Evolutionary conservation across 108 stramenopile species (phyloP).

Genomic region (Mayamaea pseudoterrestris): DNA sequence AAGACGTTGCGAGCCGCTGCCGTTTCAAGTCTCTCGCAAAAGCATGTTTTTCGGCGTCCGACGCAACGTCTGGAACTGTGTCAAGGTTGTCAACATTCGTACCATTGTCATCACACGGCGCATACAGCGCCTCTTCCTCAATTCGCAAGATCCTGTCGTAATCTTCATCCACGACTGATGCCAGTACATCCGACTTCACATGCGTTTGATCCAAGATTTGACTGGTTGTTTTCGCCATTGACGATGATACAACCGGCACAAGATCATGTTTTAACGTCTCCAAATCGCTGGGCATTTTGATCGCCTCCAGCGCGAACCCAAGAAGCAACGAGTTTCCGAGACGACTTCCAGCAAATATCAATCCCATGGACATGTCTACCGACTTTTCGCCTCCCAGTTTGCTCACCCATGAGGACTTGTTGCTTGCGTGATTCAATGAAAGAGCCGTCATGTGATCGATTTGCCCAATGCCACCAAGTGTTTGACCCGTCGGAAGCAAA

Average conservation of each 20-base stretch:
- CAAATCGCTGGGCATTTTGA: not conserved
- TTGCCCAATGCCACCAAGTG: conserved; percentile 51
- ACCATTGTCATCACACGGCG: conserved; percentile 10
- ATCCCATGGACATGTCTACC: conserved; percentile 21
- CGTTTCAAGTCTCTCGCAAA: not conserved
- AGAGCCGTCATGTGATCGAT: conserved; percentile 37
- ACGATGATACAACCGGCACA: not conserved
- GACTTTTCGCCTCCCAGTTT: conserved; percentile 4
- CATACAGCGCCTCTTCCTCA: conserved; percentile 73
- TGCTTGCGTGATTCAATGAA: conserved; percentile 14
- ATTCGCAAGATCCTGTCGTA: conserved; percentile 33
- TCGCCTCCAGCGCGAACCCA: conserved; percentile 45
- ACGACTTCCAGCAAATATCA: conserved; percentile 70
- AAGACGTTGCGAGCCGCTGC: conserved; percentile 2
- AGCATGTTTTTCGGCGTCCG: conserved; percentile 18
- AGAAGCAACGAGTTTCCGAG: conserved; percentile 72
- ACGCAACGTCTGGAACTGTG: too few relatives aligned
- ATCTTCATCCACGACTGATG: not conserved
- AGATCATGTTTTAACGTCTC: not conserved
- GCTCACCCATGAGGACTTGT: not conserved
- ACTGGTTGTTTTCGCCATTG: too few relatives aligned
- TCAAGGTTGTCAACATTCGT: not conserved
- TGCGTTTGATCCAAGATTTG: too few relatives aligned
- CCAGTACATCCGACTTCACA: not conserved
- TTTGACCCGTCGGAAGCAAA: conserved; percentile 46